Evolutionary conservation across 2,329 filamentous ascomycete genomes (phyloP).

Genomic region (Venturia asperata): DNA sequence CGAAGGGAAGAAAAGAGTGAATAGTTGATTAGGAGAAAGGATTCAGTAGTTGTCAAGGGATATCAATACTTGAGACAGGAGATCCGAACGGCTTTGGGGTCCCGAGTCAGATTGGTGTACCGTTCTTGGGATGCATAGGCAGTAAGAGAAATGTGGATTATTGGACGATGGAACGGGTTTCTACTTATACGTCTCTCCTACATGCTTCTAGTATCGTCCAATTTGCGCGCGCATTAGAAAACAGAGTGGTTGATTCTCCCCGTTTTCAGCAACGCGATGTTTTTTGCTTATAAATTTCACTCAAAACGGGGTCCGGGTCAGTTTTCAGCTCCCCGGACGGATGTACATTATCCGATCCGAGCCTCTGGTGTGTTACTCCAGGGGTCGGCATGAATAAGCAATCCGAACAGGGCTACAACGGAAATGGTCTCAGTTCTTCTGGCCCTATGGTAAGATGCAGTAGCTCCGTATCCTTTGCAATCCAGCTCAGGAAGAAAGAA

Average conservation of each 20-base stretch:
- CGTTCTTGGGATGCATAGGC: neutral
- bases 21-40: neutral
- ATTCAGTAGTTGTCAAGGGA: neutral
- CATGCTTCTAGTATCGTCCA: neutral
- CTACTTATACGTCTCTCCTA: neutral
- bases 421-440: neutral
- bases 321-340: neutral
- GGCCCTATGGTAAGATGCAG: too few species aligned
- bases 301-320: neutral
- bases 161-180: neutral
- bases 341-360: neutral
- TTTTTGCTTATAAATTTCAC: slow-evolving; percentile 6
- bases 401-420: neutral
- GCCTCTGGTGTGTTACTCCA: neutral
- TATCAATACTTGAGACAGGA: neutral
- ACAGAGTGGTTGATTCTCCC: neutral
- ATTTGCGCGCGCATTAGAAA: neutral
- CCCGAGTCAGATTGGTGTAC: slow-evolving; percentile 6
- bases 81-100: neutral
- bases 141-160: neutral
- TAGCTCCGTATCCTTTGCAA: neutral
- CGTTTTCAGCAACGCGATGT: neutral
- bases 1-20: slow-evolving; percentile 3
- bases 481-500: neutral
- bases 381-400: neutral